Evolutionary conservation across 371 early-diverging fungal genomes (phyloP).

Genomic region (Apophysomyces sp.): DNA sequence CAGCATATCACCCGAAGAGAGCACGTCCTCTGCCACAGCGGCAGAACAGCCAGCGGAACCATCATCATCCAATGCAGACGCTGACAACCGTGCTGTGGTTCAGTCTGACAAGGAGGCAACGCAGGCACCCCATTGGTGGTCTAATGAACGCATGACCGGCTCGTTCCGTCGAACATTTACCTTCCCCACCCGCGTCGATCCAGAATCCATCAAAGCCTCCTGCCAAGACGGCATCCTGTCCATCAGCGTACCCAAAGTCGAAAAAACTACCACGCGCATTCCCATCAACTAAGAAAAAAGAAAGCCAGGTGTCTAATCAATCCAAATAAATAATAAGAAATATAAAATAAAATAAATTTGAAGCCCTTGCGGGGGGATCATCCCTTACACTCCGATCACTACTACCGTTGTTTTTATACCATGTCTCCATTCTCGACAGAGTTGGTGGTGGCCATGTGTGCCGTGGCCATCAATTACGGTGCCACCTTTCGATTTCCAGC

Average conservation of each 20-base stretch:
- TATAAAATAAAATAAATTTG: no score
- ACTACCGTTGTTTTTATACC: not conserved
- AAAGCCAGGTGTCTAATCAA: no score
- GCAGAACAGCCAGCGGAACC: not conserved
- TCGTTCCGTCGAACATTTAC: slow-evolving; percentile 31
- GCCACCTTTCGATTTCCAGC: slow-evolving; percentile 37
- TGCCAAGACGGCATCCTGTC: slow-evolving; percentile 37
- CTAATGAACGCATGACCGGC: slow-evolving; percentile 36
- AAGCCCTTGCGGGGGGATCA: no score
- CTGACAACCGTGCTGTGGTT: not conserved
- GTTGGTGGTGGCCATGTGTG: not conserved
- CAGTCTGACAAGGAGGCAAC: not conserved
- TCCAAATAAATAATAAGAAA: no score
- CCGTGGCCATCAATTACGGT: slow-evolving; percentile 22
- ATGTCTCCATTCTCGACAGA: not conserved
- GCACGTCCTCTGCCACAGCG: not conserved
- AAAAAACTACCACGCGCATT: slow-evolving; percentile 1
- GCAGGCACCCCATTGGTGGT: slow-evolving; percentile 30
- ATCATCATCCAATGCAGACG: not conserved
- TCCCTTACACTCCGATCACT: no score
- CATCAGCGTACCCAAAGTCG: slow-evolving; percentile 30
- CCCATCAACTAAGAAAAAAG: not conserved
- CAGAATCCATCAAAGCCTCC: slow-evolving; percentile 33
- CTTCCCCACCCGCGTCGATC: slow-evolving; percentile 30
- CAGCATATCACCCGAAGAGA: not conserved